phyloP scores from a whole-genome alignment of 2,329 filamentous ascomycete genomes.

The Talaromyces sp. region DNA sequence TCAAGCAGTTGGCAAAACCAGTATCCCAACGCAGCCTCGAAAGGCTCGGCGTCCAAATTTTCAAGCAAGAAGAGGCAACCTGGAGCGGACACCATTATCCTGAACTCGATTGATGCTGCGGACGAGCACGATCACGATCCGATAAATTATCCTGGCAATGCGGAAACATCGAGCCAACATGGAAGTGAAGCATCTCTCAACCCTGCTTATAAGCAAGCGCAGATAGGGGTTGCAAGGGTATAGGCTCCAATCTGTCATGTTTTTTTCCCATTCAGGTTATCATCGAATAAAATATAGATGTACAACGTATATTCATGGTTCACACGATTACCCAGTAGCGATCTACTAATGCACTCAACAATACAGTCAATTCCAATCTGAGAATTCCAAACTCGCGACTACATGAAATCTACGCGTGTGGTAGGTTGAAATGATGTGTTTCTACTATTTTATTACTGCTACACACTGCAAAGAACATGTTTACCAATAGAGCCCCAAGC shows the following conservation, averaged over 20 bases:
- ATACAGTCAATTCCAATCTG: too few relatives aligned
- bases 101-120: background rate
- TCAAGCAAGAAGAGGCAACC: background rate
- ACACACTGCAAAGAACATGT: too few relatives aligned
- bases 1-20: background rate
- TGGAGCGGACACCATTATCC: background rate
- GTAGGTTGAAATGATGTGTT: too few relatives aligned
- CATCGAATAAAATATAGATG: too few relatives aligned
- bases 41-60: background rate
- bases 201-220: background rate
- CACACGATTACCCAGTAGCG: too few relatives aligned
- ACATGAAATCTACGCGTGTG: too few relatives aligned
- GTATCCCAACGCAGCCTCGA: background rate
- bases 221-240: background rate
- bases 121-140: background rate
- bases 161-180: background rate
- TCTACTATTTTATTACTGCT: too few relatives aligned
- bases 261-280: too few relatives aligned
- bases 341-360: too few relatives aligned
- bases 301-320: too few relatives aligned
- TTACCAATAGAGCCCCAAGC: too few relatives aligned
- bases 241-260: background rate
- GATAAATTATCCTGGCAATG: background rate
- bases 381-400: too few relatives aligned
- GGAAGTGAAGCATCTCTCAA: conserved; percentile 1